A percentile compares a stretch with the other conserved stretches of the same genome.
Conservation (phyloP, 2,329 filamentous ascomycete species). For the Aspergillus tanneri region DNA sequence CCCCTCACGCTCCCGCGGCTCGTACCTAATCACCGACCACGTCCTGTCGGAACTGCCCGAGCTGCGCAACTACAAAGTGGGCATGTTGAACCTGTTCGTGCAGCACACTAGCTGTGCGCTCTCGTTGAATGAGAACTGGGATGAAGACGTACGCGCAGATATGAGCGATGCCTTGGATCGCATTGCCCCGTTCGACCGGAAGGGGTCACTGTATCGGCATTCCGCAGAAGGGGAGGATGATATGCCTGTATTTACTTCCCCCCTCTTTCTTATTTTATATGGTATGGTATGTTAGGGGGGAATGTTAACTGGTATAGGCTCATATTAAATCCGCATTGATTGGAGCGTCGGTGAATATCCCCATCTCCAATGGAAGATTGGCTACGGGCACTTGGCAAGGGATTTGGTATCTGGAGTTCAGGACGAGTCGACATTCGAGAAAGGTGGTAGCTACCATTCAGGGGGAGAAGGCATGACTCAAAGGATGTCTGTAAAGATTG, state of each 20-base stretch:
- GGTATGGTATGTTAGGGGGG: background rate
- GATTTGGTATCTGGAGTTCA: conserved; percentile 93
- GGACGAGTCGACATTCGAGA: conserved; percentile 70
- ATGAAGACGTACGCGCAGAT: conserved; percentile 80
- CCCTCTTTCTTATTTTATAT: conserved; percentile 5
- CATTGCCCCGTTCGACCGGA: conserved; percentile 78
- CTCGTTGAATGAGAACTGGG: conserved; percentile 89
- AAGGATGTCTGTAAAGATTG: background rate
- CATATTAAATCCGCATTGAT: conserved; percentile 91
- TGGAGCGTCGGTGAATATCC: conserved; percentile 85
- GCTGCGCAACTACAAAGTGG: conserved; percentile 77
- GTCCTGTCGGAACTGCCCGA: conserved; percentile 73
- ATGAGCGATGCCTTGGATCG: conserved; percentile 93
- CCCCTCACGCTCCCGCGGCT: conserved; percentile 73
- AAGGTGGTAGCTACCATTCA: conserved; percentile 92
- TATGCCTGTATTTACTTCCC: conserved; percentile 71
- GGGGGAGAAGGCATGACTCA: conserved; percentile 63
- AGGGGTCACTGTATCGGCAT: conserved; percentile 78
- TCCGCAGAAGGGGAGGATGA: conserved; percentile 85
- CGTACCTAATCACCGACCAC: conserved; percentile 82
- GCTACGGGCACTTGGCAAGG: conserved; percentile 64
- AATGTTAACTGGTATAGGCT: conserved; percentile 52
- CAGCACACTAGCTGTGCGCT: conserved; percentile 94
- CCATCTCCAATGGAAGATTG: conserved; percentile 81
- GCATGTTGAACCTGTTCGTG: conserved; percentile 83